Conservation (phyloP, 345 rosid genomes). For the Brassica incana region DNA sequence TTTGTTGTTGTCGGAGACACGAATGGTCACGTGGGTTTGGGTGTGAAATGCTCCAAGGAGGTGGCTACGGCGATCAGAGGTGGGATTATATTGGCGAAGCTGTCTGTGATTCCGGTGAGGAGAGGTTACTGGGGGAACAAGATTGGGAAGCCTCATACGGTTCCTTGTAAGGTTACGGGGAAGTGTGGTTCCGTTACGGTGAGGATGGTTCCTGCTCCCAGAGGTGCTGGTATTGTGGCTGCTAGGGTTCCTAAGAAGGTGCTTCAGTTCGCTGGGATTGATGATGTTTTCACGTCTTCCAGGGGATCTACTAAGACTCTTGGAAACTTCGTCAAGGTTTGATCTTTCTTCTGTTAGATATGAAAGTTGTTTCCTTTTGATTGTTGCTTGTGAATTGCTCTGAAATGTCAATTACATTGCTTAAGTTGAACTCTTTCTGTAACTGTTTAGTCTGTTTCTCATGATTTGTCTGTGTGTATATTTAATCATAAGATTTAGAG, state of each 20-base stretch:
- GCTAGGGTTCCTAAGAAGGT: not conserved
- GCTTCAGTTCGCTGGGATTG: not conserved
- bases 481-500: too few relatives aligned
- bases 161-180: not conserved
- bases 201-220: not conserved
- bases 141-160: not conserved
- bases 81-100: not conserved
- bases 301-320: not conserved
- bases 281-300: not conserved
- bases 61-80: not conserved
- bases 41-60: not conserved
- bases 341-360: not conserved
- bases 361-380: too few relatives aligned
- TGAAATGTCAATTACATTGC: not conserved
- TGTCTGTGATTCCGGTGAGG: not conserved
- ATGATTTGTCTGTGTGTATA: too few relatives aligned
- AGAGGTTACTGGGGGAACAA: not conserved
- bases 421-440: too few relatives aligned
- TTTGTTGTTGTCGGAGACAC: not conserved
- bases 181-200: not conserved
- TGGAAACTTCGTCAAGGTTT: not conserved
- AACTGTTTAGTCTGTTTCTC: too few relatives aligned
- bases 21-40: not conserved
- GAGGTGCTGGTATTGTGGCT: not conserved
- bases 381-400: too few relatives aligned